phyloP scores from a whole-genome alignment of 192 early-diverging fungal genomes.

The Coemansia sp. region DNA sequence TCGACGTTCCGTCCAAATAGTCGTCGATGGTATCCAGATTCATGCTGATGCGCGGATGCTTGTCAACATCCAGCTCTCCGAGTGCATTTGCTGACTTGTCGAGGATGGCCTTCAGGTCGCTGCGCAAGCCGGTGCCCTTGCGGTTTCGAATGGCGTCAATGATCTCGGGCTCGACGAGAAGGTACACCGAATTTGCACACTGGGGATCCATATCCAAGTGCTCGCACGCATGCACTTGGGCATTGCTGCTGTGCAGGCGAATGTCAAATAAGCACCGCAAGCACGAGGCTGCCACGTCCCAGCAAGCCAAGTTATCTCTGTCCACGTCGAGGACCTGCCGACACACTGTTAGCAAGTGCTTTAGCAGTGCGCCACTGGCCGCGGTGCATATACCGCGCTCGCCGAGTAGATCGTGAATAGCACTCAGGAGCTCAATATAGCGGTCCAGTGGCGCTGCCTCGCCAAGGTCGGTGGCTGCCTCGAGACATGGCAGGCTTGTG shows the following conservation, averaged over 20 bases:
- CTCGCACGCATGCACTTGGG: constrained; percentile 18
- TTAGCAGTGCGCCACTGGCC: constrained; percentile 36
- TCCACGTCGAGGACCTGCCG: neutral
- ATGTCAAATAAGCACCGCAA: constrained; percentile 51
- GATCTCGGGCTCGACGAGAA: constrained; percentile 37
- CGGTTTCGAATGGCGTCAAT: constrained; percentile 28
- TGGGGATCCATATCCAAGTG: constrained; percentile 34
- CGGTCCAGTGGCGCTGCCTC: neutral
- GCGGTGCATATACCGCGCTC: constrained; percentile 46
- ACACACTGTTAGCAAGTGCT: constrained; percentile 20
- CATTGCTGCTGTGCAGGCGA: constrained; percentile 29
- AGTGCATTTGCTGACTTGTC: constrained; percentile 25
- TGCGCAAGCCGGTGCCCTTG: constrained; percentile 38
- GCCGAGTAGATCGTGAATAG: constrained; percentile 34
- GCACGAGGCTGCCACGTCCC: constrained; percentile 24
- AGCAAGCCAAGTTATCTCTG: neutral
- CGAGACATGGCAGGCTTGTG: neutral
- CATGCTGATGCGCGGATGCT: constrained; percentile 35
- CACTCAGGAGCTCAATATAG: constrained; percentile 7
- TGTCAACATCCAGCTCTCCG: constrained; percentile 26
- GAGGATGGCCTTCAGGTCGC: constrained; percentile 45
- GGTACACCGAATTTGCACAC: constrained; percentile 30
- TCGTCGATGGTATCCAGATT: constrained; percentile 47
- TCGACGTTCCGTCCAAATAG: constrained; percentile 44
- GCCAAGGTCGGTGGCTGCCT: neutral